Evolutionary conservation across 768 basidiomycete genomes (phyloP), one percentile per base, ranked within the genome.

Genomic region (Suillus fuscotomentosus): DNA sequence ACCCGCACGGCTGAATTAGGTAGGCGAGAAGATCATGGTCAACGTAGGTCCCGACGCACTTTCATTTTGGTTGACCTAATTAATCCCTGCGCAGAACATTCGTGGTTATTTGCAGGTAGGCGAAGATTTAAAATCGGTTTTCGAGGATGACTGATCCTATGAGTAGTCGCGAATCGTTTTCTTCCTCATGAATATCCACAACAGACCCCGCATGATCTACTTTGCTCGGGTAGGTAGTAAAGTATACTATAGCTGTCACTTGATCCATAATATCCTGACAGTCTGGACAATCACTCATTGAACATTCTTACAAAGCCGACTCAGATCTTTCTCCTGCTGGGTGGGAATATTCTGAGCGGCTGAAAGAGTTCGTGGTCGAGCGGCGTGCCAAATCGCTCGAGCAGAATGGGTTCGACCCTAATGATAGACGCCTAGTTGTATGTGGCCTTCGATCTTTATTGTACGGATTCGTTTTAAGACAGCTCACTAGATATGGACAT

Each of bases 131-230:
- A 15, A 27, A 24, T 59, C 24, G 53, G 64, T 11, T 24, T 42
- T 27, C 20, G 3, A 2, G 11, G 10, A 42, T 56, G 7, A 64
- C 69, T 8, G 69, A 60, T 56, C 48, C 61, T 1, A 45, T 50
- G 59, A 70, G 17, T 77, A 99, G 89, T 94, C 94, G 2, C 82
- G 97, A 65, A 95, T 98, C 65, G 93, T 99, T 31, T 99, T 99
- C 83, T 99, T 97, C 83, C 82, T 99, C 53, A 99, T 99, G 97
- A 99, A 99, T 75, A 98, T 99, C 56, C 97, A 99, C 78, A 98
- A 95, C 71, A 84, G 85, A 67, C 92, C 89, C 73, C 84, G 97
- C 24, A 95, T 90, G 55, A 99, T 99, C 67, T 99, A 96, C 76
- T 98, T 99, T 78, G 97, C 97, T 5, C 81, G 97, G 47, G 96